Conservation (phyloP, 2,329 filamentous ascomycete species). For the Biscogniauxia sp. region DNA sequence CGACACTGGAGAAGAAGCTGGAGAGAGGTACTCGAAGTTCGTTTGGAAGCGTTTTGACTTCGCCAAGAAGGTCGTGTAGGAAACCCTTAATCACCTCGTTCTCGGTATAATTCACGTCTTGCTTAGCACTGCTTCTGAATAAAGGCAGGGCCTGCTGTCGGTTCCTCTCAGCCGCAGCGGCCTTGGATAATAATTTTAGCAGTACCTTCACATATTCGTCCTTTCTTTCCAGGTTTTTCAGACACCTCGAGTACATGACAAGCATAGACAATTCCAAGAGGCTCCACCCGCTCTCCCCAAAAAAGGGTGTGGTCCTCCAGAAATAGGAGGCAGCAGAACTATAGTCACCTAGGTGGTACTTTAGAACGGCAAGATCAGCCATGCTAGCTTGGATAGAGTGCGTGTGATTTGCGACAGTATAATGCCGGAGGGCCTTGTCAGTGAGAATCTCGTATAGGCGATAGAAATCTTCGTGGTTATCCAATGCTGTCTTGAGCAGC, state of each 20-base stretch:
- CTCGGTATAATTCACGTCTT: constrained; percentile 28
- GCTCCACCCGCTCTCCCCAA: constrained; percentile 75
- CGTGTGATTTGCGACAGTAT: constrained; percentile 71
- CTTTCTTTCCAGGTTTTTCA: constrained; percentile 71
- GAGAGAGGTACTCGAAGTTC: constrained; percentile 67
- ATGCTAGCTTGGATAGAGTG: constrained; percentile 76
- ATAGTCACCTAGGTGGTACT: constrained; percentile 74
- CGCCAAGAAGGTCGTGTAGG: constrained; percentile 45
- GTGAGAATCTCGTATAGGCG: constrained; percentile 73
- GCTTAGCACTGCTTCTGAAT: constrained; percentile 36
- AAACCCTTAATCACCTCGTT: constrained; percentile 44
- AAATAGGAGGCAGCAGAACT: constrained; percentile 74
- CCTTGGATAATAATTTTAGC: constrained; percentile 70
- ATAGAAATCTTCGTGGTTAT: constrained; percentile 63
- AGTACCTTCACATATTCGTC: constrained; percentile 78
- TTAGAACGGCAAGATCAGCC: constrained; percentile 82
- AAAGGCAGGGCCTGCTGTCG: constrained; percentile 40
- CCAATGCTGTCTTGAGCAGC: constrained; percentile 59
- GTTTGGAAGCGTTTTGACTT: constrained; percentile 45
- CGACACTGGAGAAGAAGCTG: constrained; percentile 70
- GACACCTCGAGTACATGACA: constrained; percentile 78
- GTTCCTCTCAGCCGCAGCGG: constrained; percentile 54
- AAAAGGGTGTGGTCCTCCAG: constrained; percentile 73
- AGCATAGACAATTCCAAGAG: constrained; percentile 79
- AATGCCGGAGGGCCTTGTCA: constrained; percentile 79